Percentiles rank a stretch among this genome's conserved stretches.
These are phyloP conservation scores for Phytophthora brassicae DNA, from an alignment of 352 stramenopile genomes.

Conservation along the genomic window DNA sequence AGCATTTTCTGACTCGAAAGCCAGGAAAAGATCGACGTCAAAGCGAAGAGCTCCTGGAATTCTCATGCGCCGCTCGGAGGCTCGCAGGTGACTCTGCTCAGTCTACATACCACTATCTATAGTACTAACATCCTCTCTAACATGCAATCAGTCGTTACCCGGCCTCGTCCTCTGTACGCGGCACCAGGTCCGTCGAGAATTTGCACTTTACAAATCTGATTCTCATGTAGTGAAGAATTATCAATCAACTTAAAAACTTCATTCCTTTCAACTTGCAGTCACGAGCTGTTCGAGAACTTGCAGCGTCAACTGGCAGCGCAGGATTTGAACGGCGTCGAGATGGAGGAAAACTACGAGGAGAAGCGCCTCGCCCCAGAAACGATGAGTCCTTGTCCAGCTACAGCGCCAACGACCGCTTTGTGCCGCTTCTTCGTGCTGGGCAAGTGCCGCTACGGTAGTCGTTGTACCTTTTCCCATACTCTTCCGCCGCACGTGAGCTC, in stretches of 20 bases:
- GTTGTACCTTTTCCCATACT: conserved; percentile 73
- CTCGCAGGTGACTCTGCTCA: conserved; percentile 17
- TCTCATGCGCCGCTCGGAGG: conserved; percentile 21
- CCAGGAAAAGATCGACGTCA: conserved; percentile 22
- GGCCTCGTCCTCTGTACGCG: conserved; percentile 3
- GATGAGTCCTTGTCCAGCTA: not conserved
- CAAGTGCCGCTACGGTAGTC: conserved; percentile 72
- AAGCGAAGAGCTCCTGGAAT: conserved; percentile 18
- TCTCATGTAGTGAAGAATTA: not conserved
- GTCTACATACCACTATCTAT: not conserved
- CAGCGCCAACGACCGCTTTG: conserved; percentile 35
- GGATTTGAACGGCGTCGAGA: conserved; percentile 2
- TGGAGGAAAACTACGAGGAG: conserved; percentile 18
- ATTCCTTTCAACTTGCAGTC: too few relatives aligned
- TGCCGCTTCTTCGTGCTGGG: conserved; percentile 81
- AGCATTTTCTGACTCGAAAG: conserved; percentile 21
- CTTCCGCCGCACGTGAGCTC: conserved; percentile 33
- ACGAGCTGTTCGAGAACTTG: conserved; percentile 13
- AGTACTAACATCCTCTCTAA: not conserved
- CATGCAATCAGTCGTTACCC: conserved; percentile 11
- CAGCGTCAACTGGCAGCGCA: conserved; percentile 15
- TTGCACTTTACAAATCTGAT: not conserved
- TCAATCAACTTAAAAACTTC: too few relatives aligned
- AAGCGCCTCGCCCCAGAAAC: conserved; percentile 6
- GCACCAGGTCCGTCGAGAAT: conserved; percentile 16